Evolutionary conservation across 2,329 filamentous ascomycete species (phyloP).

Genomic region (Tolypocladium capitatum): DNA sequence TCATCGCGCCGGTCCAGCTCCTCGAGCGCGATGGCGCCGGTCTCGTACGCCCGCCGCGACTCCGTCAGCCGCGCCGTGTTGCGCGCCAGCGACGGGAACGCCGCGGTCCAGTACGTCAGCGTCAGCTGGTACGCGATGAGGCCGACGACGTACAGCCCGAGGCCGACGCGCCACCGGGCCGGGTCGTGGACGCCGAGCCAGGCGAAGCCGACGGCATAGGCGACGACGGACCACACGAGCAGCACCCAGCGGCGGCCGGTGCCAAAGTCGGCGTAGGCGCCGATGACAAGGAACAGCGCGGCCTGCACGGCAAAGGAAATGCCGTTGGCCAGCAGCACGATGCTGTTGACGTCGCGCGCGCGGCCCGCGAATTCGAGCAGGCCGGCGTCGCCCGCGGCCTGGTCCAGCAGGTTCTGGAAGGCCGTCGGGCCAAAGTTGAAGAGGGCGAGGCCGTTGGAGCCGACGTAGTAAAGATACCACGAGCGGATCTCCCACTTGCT

Average conservation of each 20-base stretch:
- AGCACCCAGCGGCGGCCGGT: conserved; percentile 50
- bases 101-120: conserved; percentile 56
- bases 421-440: conserved; percentile 54
- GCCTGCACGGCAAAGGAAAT: conserved; percentile 56
- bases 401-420: conserved; percentile 50
- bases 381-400: conserved; percentile 35
- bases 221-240: conserved; percentile 44
- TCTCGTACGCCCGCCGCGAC: conserved; percentile 16
- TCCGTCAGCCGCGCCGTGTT: conserved; percentile 21
- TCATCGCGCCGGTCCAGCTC: conserved; percentile 49
- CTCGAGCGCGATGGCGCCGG: conserved; percentile 37
- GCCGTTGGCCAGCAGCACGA: conserved; percentile 52
- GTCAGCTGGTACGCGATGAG: conserved; percentile 54
- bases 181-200: conserved; percentile 52
- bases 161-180: conserved; percentile 44
- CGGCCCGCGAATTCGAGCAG: conserved; percentile 42
- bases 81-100: conserved; percentile 28
- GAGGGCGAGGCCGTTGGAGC: conserved; percentile 48
- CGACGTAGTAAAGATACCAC: conserved; percentile 43
- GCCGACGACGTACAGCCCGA: conserved; percentile 53
- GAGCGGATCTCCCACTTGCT: conserved; percentile 13
- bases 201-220: conserved; percentile 51
- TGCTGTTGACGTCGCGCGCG: conserved; percentile 47
- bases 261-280: conserved; percentile 49
- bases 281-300: conserved; percentile 38